Evolutionary conservation across 1,284 basidiomycete species (phyloP), one percentile per base, ranked within the genome.

Genomic region (Austroboletus novae-zelandiae): DNA sequence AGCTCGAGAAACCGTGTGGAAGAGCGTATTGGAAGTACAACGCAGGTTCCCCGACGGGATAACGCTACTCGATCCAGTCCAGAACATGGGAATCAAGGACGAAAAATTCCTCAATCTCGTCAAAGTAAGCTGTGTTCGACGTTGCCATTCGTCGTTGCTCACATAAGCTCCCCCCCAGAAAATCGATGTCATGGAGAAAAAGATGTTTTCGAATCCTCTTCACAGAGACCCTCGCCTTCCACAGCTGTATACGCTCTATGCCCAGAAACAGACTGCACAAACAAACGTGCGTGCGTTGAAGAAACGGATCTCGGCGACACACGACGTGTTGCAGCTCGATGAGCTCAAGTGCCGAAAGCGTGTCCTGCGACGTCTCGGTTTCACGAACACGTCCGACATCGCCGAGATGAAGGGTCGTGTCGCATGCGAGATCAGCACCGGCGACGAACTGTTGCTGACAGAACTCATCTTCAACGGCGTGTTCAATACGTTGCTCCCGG

Each of bases 371-470:
- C 83, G 96, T 32, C 73, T 99, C 4, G 95, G 91, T 0, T 99
- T 99, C 73, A 95, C 94, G 1, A 89, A 81, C 4, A 70, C 84
- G 4, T 82, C 89, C 3, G 97, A 98, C 67, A 96, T 99, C 47
- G 94, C 98, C 13, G 95, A 98, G 67, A 88, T 96, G 79, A 99
- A 99, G 72, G 97, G 97, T 1, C 80, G 97, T 40, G 97, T 99
- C 1, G 97, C 97, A 15, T 99, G 97, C 69, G 97, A 99, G 73
- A 98, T 99, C 68, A 94, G 89, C 61, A 90, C 95, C 1, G 97
- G 97, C 13, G 97, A 99, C 65, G 97, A 99, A 71, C 72, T 99
- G 43, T 76, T 99, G 29, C 77, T 99, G 54, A 99, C 97, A 1
- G 97, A 99, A 70, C 81, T 99, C 67, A 90, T 99, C 58, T 99